phyloP scores from a whole-genome alignment of 495 filamentous ascomycete species.

The Xylaria venustula region DNA sequence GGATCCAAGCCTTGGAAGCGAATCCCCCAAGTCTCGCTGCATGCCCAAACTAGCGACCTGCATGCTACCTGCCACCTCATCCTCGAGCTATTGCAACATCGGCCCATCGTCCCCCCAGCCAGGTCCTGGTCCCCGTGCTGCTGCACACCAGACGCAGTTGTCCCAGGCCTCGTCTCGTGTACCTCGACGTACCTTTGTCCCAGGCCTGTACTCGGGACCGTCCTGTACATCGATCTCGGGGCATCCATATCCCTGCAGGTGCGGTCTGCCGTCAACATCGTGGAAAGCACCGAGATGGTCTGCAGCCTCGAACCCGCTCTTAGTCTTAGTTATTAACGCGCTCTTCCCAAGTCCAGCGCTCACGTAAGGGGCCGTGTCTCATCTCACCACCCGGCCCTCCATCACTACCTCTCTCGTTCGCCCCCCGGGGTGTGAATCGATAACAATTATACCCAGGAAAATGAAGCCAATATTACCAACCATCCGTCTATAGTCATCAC shows the following conservation, averaged over 20 bases:
- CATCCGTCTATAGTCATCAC: slow-evolving; percentile 25
- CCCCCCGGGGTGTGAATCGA: slow-evolving; percentile 29
- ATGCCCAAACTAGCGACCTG: slow-evolving; percentile 37
- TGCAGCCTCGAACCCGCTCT: slow-evolving; percentile 34
- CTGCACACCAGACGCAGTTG: slow-evolving; percentile 29
- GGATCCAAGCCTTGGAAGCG: slow-evolving; percentile 29
- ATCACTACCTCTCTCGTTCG: slow-evolving; percentile 17
- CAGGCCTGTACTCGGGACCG: slow-evolving; percentile 29
- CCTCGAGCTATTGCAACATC: slow-evolving; percentile 39
- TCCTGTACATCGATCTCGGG: slow-evolving; percentile 30
- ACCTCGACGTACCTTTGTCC: slow-evolving; percentile 35
- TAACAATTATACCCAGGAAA: slow-evolving; percentile 28
- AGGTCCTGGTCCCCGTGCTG: slow-evolving; percentile 19
- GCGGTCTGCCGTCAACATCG: slow-evolving; percentile 32
- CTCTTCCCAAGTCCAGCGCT: slow-evolving; percentile 30
- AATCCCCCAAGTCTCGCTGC: slow-evolving; percentile 33
- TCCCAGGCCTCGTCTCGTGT: slow-evolving; percentile 18
- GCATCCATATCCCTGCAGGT: slow-evolving; percentile 28
- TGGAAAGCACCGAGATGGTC: slow-evolving; percentile 30
- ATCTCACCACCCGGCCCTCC: slow-evolving; percentile 15
- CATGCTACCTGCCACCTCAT: slow-evolving; percentile 36
- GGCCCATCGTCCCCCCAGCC: slow-evolving; percentile 31
- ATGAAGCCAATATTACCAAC: slow-evolving; percentile 34
- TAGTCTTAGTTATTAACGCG: slow-evolving; percentile 22
- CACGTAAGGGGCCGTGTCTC: slow-evolving; percentile 22